Evolutionary conservation across 805 yeast species (phyloP), one percentile per base, ranked within the genome.

Genomic region (Kregervanrija delftensis): DNA sequence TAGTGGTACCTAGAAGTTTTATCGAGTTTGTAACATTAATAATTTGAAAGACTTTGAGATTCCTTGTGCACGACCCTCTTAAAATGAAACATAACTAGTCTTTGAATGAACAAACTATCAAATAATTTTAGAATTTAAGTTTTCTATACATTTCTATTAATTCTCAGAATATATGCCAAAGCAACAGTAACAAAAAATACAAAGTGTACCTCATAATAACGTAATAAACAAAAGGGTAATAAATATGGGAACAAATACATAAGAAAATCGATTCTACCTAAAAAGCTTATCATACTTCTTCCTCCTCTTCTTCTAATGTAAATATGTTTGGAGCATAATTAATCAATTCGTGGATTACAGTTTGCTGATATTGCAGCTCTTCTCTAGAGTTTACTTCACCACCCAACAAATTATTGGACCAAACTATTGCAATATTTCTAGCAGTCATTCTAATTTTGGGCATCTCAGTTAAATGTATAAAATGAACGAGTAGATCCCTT

Each of bases 361-460:
- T 50, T 39, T 61, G 66, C 45, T 63, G 65, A 30, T 51, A 52
- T 12, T 51, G 52, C 13, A 61, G 41, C 32, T 60, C 65, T 31
- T 81, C 86, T 3, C 79, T 76, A 48, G 79, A 82, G 57, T 74
- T 69, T 17, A 77, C 75, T 33, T 51, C 49, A 54, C 79, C 85
- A 40, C 81, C 78, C 61, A 93, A 73, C 42, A 93, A 66, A 2
- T 86, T 86, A 14, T 96, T 96, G 0, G 97, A 96, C 99, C 99
- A 93, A 34, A 91, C 89, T 35, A 87, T 86, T 39, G 95, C 86
- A 55, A 93, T 64, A 48, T 85, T 83, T 57, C 83, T 82, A 46
- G 81, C 72, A 39, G 80, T 80, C 99, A 93, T 93, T 59, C 93
- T 74, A 11, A 93, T 81, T 45, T 83, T 76, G 49, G 83, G 80